Conservation (phyloP, 257 asterid genomes). For the Scutellaria galericulata region DNA sequence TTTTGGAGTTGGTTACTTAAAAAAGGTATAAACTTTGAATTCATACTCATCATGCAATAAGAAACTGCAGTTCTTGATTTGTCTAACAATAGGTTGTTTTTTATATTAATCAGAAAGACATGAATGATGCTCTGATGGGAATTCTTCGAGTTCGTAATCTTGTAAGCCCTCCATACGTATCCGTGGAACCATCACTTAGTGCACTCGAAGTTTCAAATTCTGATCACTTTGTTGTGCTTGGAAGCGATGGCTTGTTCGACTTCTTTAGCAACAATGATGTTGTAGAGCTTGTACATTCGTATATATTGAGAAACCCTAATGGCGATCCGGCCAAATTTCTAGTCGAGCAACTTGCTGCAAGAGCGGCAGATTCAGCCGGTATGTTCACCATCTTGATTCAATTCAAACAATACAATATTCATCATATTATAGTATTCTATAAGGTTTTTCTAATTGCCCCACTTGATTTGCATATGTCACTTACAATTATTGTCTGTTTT, state of each 20-base stretch:
- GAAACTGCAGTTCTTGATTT: not conserved
- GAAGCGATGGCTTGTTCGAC: conserved; percentile 95
- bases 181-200: conserved; percentile 65
- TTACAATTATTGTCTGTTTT: not conserved
- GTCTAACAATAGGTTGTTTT: too few species aligned
- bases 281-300: conserved; percentile 71
- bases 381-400: conserved; percentile 13
- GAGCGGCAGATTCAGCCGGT: conserved; percentile 98
- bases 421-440: conserved; percentile 5
- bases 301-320: conserved; percentile 54
- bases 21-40: conserved; percentile 57
- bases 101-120: conserved; percentile 56
- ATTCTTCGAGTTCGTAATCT: conserved; percentile 86
- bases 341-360: conserved; percentile 84
- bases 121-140: conserved; percentile 98
- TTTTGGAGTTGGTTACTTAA: conserved; percentile 97
- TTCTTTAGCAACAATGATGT: conserved; percentile 89
- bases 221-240: conserved; percentile 89
- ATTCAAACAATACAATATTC: conserved; percentile 7
- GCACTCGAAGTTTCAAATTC: conserved; percentile 73
- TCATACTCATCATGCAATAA: conserved; percentile 4
- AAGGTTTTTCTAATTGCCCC: conserved; percentile 14
- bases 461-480: conserved; percentile 37
- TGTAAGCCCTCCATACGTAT: conserved; percentile 87
- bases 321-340: conserved; percentile 95